Conservation (phyloP, 2,329 filamentous ascomycete species). For the Trichothecium sympodiale region DNA sequence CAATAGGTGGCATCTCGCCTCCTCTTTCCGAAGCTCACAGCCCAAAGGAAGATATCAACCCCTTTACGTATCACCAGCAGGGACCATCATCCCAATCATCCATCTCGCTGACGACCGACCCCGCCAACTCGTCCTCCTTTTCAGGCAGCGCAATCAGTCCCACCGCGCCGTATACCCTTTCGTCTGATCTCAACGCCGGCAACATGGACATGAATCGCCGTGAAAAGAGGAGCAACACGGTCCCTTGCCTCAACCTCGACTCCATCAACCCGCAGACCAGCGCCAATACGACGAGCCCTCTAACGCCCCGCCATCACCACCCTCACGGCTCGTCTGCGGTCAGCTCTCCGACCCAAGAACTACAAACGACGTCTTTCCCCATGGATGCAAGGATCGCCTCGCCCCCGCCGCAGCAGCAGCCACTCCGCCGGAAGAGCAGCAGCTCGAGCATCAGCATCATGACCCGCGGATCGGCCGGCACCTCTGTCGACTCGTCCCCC, state of each 20-base stretch:
- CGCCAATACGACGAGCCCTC: constrained; percentile 9
- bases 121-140: constrained; percentile 46
- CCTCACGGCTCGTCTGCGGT: constrained; percentile 38
- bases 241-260: constrained; percentile 60
- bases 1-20: constrained; percentile 48
- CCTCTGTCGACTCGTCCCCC: constrained; percentile 43
- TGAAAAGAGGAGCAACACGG: constrained; percentile 65
- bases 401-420: constrained; percentile 12
- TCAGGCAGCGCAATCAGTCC: constrained; percentile 64
- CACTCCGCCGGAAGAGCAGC: constrained; percentile 21
- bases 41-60: constrained; percentile 60
- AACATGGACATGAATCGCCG: constrained; percentile 34
- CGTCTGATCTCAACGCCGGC: constrained; percentile 59
- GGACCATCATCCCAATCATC: constrained; percentile 23
- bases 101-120: constrained; percentile 19
- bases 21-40: constrained; percentile 58
- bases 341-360: constrained; percentile 39
- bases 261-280: constrained; percentile 33
- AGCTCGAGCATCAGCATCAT: constrained; percentile 20
- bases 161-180: constrained; percentile 63
- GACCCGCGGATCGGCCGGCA: constrained; percentile 18
- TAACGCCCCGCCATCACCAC: constrained; percentile 37
- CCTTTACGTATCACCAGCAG: too few species aligned
- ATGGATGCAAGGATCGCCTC: constrained; percentile 33
- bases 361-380: constrained; percentile 27